These are phyloP conservation scores for Daphne laureola DNA, from an alignment of 441 rosid species.

Conservation along the genomic window DNA sequence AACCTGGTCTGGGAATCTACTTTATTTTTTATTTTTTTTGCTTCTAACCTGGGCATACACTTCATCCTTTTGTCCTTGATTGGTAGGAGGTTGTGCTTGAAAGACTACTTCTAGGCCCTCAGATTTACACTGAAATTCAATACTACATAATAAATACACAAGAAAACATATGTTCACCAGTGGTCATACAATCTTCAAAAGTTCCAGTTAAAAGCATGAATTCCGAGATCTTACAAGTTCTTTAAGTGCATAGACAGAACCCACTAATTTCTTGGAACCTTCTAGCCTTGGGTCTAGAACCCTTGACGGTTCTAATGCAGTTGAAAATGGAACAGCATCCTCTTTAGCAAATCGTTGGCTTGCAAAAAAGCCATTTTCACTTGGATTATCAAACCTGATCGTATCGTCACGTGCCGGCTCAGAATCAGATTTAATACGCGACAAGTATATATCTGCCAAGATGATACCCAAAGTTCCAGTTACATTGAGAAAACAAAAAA, in stretches of 20 bases:
- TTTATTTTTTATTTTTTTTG: too few relatives aligned
- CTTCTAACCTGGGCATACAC: slow-evolving; percentile 42
- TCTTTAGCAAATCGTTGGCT: slow-evolving; percentile 49
- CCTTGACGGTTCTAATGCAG: slow-evolving; percentile 51
- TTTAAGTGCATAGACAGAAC: slow-evolving; percentile 71
- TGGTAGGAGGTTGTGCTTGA: slow-evolving; percentile 52
- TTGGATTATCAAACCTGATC: slow-evolving; percentile 38
- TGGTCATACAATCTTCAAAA: slow-evolving; percentile 2
- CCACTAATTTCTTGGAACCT: slow-evolving; percentile 44
- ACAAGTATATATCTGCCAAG: slow-evolving; percentile 57
- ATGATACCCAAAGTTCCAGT: slow-evolving; percentile 11
- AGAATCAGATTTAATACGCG: slow-evolving; percentile 44
- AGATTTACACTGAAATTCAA: slow-evolving; percentile 54
- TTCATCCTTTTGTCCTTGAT: slow-evolving; percentile 66
- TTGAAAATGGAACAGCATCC: slow-evolving; percentile 42
- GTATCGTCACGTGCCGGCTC: slow-evolving; percentile 53
- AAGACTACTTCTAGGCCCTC: slow-evolving; percentile 76
- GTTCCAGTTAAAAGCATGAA: not conserved
- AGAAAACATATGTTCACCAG: slow-evolving; percentile 11
- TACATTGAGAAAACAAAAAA: too few relatives aligned
- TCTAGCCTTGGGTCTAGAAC: slow-evolving; percentile 65
- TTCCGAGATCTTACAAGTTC: slow-evolving; percentile 62
- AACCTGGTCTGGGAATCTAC: too few relatives aligned
- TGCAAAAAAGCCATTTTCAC: slow-evolving; percentile 48
- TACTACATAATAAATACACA: slow-evolving; percentile 16